Evolutionary conservation across 2,329 filamentous ascomycete genomes (phyloP).

Genomic region (Periglandula ipomoeae): DNA sequence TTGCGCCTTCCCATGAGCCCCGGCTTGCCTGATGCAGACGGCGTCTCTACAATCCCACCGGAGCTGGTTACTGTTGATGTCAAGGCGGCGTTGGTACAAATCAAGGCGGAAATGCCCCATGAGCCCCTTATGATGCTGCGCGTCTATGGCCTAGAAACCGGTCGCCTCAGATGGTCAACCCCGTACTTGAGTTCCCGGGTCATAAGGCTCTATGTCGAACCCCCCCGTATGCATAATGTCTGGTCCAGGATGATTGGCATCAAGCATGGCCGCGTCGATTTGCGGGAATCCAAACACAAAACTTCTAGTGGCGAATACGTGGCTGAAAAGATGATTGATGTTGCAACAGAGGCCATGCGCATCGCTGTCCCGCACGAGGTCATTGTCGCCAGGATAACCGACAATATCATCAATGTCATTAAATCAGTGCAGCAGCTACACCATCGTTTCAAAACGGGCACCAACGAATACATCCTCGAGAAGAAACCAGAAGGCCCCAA

Average conservation of each 20-base stretch:
- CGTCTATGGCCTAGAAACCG: constrained; percentile 71
- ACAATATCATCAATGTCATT: constrained; percentile 80
- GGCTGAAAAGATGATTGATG: constrained; percentile 75
- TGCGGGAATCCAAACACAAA: constrained; percentile 68
- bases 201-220: constrained; percentile 77
- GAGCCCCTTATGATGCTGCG: constrained; percentile 92
- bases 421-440: constrained; percentile 89
- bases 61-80: constrained; percentile 79
- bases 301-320: constrained; percentile 45
- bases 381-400: constrained; percentile 80
- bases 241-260: constrained; percentile 85
- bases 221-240: constrained; percentile 69
- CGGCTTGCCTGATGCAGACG: constrained; percentile 18
- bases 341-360: constrained; percentile 77
- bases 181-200: constrained; percentile 73
- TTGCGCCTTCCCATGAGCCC: constrained; percentile 27
- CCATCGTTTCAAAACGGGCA: constrained; percentile 81
- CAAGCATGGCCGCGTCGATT: constrained; percentile 70
- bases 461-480: constrained; percentile 77
- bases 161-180: constrained; percentile 77
- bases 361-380: constrained; percentile 86
- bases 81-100: constrained; percentile 70
- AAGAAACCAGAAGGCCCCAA: constrained; percentile 84
- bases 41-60: constrained; percentile 23
- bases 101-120: constrained; percentile 80